phyloP scores from a whole-genome alignment of 2,329 filamentous ascomycete genomes.

The Elsinoe australis region DNA sequence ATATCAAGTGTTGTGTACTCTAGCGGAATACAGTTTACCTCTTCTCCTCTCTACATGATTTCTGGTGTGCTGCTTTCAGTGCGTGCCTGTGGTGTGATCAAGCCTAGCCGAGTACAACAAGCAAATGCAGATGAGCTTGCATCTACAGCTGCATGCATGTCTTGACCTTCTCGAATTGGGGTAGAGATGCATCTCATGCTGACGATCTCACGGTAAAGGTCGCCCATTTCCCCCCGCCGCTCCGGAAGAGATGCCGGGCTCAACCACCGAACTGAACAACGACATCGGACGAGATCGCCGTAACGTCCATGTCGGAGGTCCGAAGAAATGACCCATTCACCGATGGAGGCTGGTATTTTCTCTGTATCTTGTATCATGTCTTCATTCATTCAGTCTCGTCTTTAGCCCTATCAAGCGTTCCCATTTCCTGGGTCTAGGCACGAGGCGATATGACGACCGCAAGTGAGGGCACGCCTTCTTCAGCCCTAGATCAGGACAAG shows the following conservation, averaged over 20 bases:
- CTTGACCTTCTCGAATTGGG: slow-evolving; percentile 7
- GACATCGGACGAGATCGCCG: slow-evolving; percentile 10
- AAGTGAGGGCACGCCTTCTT: background rate
- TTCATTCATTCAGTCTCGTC: background rate
- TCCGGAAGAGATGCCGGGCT: slow-evolving; percentile 9
- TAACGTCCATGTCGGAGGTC: slow-evolving; percentile 2
- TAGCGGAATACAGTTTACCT: slow-evolving; percentile 11
- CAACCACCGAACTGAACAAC: no score
- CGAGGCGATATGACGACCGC: slow-evolving; percentile 9
- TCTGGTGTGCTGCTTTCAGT: no score
- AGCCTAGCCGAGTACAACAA: slow-evolving; percentile 5
- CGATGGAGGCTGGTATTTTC: no score
- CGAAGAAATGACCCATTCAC: background rate
- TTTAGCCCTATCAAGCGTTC: background rate
- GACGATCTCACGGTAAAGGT: slow-evolving; percentile 3
- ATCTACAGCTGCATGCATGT: background rate
- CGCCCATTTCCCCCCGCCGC: slow-evolving; percentile 10
- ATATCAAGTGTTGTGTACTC: slow-evolving; percentile 9
- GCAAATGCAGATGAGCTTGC: slow-evolving; percentile 1
- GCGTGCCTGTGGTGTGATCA: no score
- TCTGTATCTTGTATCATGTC: background rate
- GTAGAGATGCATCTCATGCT: background rate
- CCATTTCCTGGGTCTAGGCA: background rate
- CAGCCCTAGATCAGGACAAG: background rate
- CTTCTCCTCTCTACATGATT: slow-evolving; percentile 1